Conservation (phyloP, 2,329 filamentous ascomycete species). For the Aspergillus quadrilineatus region DNA sequence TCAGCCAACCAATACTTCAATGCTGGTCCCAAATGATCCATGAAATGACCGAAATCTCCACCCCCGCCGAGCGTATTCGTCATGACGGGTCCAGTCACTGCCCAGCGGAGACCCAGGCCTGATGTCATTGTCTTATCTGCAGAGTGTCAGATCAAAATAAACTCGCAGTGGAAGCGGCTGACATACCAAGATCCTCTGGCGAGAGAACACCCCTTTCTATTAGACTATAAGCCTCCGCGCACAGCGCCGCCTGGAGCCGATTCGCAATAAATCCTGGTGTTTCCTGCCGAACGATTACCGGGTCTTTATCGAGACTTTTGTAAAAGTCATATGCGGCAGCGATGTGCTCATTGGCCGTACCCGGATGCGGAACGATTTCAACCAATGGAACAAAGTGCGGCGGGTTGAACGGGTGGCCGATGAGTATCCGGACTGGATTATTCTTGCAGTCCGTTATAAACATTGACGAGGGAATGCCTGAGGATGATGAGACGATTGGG, state of each 20-base stretch:
- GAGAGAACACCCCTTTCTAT: background rate
- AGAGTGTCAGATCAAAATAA: background rate
- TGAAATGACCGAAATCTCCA: constrained; percentile 44
- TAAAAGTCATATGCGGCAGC: background rate
- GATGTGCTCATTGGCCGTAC: background rate
- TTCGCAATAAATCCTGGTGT: background rate
- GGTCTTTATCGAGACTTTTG: background rate
- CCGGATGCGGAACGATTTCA: background rate
- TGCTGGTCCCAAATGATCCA: background rate
- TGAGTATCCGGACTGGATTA: background rate
- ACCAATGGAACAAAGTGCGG: background rate
- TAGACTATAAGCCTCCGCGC: background rate
- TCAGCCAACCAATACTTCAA: background rate
- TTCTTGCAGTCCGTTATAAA: background rate
- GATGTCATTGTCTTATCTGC: background rate
- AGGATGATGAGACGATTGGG: background rate
- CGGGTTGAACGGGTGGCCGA: background rate
- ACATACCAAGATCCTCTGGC: background rate
- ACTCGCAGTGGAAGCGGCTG: too few species aligned
- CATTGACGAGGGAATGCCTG: background rate
- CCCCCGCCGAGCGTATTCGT: background rate
- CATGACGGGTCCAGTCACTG: constrained; percentile 47
- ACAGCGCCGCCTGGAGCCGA: background rate
- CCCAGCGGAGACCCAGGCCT: constrained; percentile 15
- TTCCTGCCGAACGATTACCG: background rate